These are phyloP conservation scores for Sphaerulina musiva DNA, from an alignment of 2,329 filamentous ascomycete species.

Conservation along the genomic window DNA sequence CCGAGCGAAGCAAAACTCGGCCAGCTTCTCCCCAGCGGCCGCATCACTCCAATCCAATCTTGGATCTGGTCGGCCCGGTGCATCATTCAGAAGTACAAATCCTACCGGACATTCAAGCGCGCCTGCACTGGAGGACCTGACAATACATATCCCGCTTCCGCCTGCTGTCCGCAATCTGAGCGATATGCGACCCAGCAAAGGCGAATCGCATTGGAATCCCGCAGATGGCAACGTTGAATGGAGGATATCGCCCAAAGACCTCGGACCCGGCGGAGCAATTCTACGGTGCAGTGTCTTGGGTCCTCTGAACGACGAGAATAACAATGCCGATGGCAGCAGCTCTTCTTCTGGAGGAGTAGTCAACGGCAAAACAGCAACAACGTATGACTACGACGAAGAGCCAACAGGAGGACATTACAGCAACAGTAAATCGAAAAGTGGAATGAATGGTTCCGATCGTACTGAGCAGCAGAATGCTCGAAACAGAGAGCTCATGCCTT, in stretches of 20 bases:
- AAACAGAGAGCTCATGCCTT: slow-evolving; percentile 45
- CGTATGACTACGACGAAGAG: slow-evolving; percentile 36
- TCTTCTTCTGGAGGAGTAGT: slow-evolving; percentile 26
- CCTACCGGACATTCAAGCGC: slow-evolving; percentile 27
- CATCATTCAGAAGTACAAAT: slow-evolving; percentile 18
- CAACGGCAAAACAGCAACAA: slow-evolving; percentile 39
- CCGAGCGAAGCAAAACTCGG: slow-evolving; percentile 52
- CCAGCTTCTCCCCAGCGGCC: slow-evolving; percentile 23
- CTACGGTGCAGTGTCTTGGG: slow-evolving; percentile 77
- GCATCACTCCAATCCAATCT: slow-evolving; percentile 29
- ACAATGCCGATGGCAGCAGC: slow-evolving; percentile 36
- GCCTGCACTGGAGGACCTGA: slow-evolving; percentile 62
- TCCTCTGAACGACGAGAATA: slow-evolving; percentile 40
- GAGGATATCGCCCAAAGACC: slow-evolving; percentile 72
- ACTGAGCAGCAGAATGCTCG: slow-evolving; percentile 13
- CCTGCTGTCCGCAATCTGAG: slow-evolving; percentile 71
- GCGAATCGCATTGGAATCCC: slow-evolving; percentile 75
- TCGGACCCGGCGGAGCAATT: slow-evolving; percentile 49
- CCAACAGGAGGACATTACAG: slow-evolving; percentile 19
- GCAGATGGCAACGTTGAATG: slow-evolving; percentile 71
- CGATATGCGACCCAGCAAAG: slow-evolving; percentile 72
- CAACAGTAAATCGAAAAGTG: slow-evolving; percentile 39
- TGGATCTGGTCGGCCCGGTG: slow-evolving; percentile 17
- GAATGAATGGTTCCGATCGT: slow-evolving; percentile 7
- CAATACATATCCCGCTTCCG: slow-evolving; percentile 72